Evolutionary conservation across 192 early-diverging fungal genomes (phyloP), one percentile per base, ranked within the genome.

Genomic region (Coemansia sp.): DNA sequence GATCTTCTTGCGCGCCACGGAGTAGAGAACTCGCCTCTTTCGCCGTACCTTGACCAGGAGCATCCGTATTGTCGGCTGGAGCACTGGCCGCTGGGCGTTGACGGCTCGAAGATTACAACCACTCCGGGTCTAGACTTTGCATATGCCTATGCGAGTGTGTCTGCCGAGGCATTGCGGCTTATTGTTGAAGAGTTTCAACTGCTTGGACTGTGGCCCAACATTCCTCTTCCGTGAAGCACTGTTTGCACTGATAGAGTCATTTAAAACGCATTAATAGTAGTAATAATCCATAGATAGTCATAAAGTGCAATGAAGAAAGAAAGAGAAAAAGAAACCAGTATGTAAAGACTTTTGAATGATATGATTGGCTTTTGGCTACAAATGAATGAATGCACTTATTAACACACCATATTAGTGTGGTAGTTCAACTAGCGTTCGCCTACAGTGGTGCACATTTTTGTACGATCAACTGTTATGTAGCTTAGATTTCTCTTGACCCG

Each of bases 21-120:
- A 6, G 88, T 95, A 39, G 79, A 77, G 39, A 90, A 90, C 65
- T 95, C 95, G 19, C 94, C 95, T 15, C 74, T 98, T 57, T 94
- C 94, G 32, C 96, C 96, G 12, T 98, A 95, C 71, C 65, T 98
- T 36, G 96, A 98, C 76, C 87, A 93, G 64, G 96, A 98, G 78
- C 83, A 97, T 32, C 85, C 95, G 21, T 89, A 89, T 57, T 94
- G 95, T 78, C 92, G 71, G 8, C 72, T 82, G 11, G 80, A 77
- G 39, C 41, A 66, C 12, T 47, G 94, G 62, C 87, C 93, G 3
- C 65, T 96, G 16, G 90, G 86, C 36, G 73, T 96, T n/a, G 90
- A 97, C 67, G 96, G 96, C 13, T 85, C 87, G 16, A 89, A 88
- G 77, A 97, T 98, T 71, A 86, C 87, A 36, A 77, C 63, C 16